Evolutionary conservation across 2,329 filamentous ascomycete genomes (phyloP).

Genomic region (Neonectria hederae): DNA sequence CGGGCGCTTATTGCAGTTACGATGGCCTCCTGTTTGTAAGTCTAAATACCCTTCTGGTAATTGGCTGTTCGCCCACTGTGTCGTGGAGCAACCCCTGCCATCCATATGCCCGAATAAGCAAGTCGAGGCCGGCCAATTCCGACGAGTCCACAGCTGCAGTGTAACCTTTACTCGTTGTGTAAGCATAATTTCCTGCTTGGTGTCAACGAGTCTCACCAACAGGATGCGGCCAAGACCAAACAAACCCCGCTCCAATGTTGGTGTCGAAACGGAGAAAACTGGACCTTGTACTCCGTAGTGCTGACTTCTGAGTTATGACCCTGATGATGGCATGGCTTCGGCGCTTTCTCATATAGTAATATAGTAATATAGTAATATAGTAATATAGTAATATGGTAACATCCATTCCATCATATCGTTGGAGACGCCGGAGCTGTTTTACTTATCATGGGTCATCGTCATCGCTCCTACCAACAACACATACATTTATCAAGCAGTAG

Average conservation of each 20-base stretch:
- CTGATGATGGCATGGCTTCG: background rate
- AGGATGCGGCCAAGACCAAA: background rate
- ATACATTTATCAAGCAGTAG: no score
- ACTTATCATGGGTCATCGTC: no score
- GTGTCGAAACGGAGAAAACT: slow-evolving; percentile 5
- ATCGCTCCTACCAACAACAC: no score
- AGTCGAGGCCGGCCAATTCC: background rate
- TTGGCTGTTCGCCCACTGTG: background rate
- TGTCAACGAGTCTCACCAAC: background rate
- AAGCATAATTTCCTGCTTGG: background rate
- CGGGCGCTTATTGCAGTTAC: no score
- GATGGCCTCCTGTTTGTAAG: no score
- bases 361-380: no score
- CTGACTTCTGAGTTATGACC: background rate
- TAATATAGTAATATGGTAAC: no score
- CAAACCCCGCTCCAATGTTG: background rate
- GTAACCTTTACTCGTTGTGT: background rate
- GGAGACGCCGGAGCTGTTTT: background rate
- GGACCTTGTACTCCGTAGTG: background rate
- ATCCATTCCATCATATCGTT: background rate
- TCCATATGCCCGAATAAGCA: background rate
- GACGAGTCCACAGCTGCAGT: slow-evolving; percentile 1
- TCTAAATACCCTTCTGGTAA: background rate
- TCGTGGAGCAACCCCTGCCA: slow-evolving; percentile 3
- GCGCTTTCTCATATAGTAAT: background rate